Conservation (phyloP, 345 rosid genomes). For the Eucalyptus melliodora region DNA sequence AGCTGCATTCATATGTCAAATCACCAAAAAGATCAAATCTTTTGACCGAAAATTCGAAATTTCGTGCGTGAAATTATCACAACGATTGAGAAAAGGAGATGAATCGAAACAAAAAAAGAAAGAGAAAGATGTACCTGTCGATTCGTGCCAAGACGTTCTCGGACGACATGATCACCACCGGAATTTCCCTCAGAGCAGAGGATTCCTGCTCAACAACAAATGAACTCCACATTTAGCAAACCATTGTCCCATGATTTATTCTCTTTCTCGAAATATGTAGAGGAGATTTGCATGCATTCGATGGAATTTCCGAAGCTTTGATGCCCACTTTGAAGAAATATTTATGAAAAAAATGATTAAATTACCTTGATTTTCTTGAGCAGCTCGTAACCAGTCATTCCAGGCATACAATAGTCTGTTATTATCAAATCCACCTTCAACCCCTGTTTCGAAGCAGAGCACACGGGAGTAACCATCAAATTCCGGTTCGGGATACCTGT, state of each 20-base stretch:
- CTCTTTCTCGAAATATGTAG: background rate
- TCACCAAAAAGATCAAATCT: background rate
- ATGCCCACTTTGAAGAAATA: background rate
- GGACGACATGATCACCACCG: conserved; percentile 95
- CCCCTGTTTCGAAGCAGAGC: conserved; percentile 15
- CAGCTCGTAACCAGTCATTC: conserved; percentile 95
- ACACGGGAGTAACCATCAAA: background rate
- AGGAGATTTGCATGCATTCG: background rate
- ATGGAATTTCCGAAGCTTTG: background rate
- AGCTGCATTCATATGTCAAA: conserved; percentile 19
- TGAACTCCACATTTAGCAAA: background rate
- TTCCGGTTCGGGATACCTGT: background rate
- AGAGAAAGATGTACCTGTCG: conserved; percentile 34
- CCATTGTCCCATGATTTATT: background rate
- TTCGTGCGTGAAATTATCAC: background rate
- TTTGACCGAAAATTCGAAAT: background rate
- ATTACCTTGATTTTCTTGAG: conserved; percentile 86
- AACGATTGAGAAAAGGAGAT: background rate
- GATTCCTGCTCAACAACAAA: conserved; percentile 47
- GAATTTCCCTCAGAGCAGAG: conserved; percentile 54
- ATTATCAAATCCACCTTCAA: conserved; percentile 86
- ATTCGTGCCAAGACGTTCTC: conserved; percentile 77
- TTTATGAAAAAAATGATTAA: background rate
- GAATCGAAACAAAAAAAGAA: background rate
- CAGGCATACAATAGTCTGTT: conserved; percentile 98